Conservation (phyloP, 805 yeast genomes). For the Metahyphopichia silvanorum region DNA sequence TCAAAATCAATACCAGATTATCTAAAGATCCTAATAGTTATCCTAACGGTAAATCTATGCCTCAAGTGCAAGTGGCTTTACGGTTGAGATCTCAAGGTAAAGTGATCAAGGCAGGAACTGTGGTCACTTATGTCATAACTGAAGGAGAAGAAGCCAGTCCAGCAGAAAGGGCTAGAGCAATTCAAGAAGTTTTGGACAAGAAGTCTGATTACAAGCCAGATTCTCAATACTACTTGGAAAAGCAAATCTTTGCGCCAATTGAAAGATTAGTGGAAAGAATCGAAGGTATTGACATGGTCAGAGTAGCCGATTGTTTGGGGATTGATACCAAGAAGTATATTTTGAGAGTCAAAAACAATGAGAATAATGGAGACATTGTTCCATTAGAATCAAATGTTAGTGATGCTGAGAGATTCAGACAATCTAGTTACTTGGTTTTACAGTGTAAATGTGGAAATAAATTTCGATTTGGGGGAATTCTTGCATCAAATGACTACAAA, state of each 20-base stretch:
- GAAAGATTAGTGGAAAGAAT: slow-evolving; percentile 82
- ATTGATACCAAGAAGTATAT: slow-evolving; percentile 67
- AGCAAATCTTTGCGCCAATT: slow-evolving; percentile 87
- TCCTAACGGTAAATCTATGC: slow-evolving; percentile 76
- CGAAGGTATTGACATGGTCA: slow-evolving; percentile 79
- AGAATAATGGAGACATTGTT: slow-evolving; percentile 43
- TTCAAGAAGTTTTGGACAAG: slow-evolving; percentile 64
- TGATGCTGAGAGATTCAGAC: slow-evolving; percentile 79
- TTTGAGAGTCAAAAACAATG: slow-evolving; percentile 39
- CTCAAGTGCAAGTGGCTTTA: slow-evolving; percentile 89
- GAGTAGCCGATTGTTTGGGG: slow-evolving; percentile 76
- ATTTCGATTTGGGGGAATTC: slow-evolving; percentile 75
- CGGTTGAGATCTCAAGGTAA: slow-evolving; percentile 80
- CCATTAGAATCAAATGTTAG: slow-evolving; percentile 81
- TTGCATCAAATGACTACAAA: slow-evolving; percentile 56
- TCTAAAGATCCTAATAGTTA: slow-evolving; percentile 87
- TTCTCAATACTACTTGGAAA: slow-evolving; percentile 73
- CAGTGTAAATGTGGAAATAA: slow-evolving; percentile 58
- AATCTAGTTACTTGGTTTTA: slow-evolving; percentile 52
- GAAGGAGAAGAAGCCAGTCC: slow-evolving; percentile 44
- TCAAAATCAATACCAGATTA: slow-evolving; percentile 78
- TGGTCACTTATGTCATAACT: slow-evolving; percentile 81
- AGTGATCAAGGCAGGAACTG: slow-evolving; percentile 83
- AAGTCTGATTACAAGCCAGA: slow-evolving; percentile 61
- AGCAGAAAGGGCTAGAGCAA: slow-evolving; percentile 82